Percentiles rank a stretch among this genome's conserved stretches.
Conservation (phyloP, 768 basidiomycete species). For the Leccinum olivaceopallidum region DNA sequence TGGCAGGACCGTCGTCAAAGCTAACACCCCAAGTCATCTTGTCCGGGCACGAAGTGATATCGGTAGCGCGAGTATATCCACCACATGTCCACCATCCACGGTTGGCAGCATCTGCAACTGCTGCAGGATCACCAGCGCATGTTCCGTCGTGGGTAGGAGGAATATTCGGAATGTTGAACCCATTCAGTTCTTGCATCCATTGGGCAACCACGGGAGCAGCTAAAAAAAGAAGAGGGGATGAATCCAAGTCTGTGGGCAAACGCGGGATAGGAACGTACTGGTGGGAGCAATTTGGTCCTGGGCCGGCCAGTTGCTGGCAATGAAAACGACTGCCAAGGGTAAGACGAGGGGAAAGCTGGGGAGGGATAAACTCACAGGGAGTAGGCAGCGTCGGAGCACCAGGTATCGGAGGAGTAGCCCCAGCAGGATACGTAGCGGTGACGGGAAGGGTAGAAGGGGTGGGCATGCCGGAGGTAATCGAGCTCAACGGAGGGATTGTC, state of each 20-base stretch:
- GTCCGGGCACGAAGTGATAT: conserved; percentile 69
- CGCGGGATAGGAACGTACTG: conserved; percentile 39
- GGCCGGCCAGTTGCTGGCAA: conserved; percentile 55
- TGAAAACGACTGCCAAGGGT: conserved; percentile 43
- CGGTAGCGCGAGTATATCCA: conserved; percentile 55
- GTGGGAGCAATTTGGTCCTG: conserved; percentile 62
- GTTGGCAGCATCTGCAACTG: conserved; percentile 53
- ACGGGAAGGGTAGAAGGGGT: conserved; percentile 48
- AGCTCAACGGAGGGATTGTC: conserved; percentile 55
- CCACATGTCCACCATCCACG: conserved; percentile 95
- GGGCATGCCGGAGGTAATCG: conserved; percentile 66
- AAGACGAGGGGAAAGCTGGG: neutral
- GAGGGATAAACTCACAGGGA: conserved; percentile 44
- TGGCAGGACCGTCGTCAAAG: conserved; percentile 87
- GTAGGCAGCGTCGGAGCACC: conserved; percentile 70
- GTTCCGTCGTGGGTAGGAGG: conserved; percentile 67
- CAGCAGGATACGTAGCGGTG: conserved; percentile 55
- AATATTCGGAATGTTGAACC: conserved; percentile 65
- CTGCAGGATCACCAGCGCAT: conserved; percentile 58
- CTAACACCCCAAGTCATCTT: conserved; percentile 79
- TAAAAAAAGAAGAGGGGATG: neutral
- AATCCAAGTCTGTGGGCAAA: neutral
- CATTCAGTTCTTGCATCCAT: conserved; percentile 80
- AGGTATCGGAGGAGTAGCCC: conserved; percentile 59
- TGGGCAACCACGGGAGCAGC: conserved; percentile 50